These are phyloP conservation scores for Eutrema yunnanense DNA, from an alignment of 345 rosid species.

Conservation along the genomic window DNA sequence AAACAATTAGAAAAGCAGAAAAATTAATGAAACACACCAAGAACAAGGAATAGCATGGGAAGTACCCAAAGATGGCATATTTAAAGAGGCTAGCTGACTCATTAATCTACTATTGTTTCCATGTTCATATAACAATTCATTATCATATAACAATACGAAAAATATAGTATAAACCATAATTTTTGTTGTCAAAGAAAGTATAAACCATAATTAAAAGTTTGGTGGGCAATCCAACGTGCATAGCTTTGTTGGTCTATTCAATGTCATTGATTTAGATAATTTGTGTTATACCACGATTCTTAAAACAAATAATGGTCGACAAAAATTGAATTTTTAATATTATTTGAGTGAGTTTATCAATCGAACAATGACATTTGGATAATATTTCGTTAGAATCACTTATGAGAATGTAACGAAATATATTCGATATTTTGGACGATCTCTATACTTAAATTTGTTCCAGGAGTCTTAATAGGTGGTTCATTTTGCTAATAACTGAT, in stretches of 20 bases:
- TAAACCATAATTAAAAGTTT: not conserved
- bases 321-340: no score
- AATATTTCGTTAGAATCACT: no score
- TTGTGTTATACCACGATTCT: not conserved
- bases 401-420: no score
- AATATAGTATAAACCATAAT: not conserved
- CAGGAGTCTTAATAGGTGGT: no score
- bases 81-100: slow-evolving; percentile 8
- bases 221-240: slow-evolving; percentile 15
- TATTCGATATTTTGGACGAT: no score
- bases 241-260: slow-evolving; percentile 15
- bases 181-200: not conserved
- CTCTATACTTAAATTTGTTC: no score
- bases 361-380: no score
- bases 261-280: not conserved
- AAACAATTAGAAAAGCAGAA: not conserved
- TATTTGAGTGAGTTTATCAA: no score
- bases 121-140: slow-evolving; percentile 1
- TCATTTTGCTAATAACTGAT: no score
- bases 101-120: slow-evolving; percentile 19
- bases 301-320: not conserved
- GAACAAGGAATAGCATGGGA: slow-evolving; percentile 26
- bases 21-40: slow-evolving; percentile 10
- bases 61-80: slow-evolving; percentile 22
- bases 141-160: not conserved